Evolutionary conservation across 2,329 filamentous ascomycete genomes (phyloP).

Genomic region (Fusarium sp.): DNA sequence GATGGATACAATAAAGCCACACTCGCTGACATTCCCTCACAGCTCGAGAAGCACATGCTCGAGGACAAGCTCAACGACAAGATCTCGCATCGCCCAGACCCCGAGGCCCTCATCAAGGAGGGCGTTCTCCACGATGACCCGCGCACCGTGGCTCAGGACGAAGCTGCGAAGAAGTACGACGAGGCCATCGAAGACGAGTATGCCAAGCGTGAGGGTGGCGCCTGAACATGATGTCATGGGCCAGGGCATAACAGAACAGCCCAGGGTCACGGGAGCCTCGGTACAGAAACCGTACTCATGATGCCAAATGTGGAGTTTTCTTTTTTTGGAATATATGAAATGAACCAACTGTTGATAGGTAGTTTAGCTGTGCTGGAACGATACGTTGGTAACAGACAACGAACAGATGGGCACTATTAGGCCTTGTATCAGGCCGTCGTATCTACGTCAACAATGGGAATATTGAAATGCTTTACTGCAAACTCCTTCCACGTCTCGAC

Average conservation of each 20-base stretch:
- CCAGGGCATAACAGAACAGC: background rate
- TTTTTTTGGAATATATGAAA: conserved; percentile 14
- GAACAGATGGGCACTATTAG: conserved; percentile 13
- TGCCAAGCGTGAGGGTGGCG: conserved; percentile 71
- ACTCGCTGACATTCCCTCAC: conserved; percentile 21
- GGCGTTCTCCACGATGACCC: conserved; percentile 81
- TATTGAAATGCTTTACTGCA: background rate
- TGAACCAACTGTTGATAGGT: conserved; percentile 4
- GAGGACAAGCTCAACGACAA: conserved; percentile 89
- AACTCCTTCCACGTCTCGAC: background rate
- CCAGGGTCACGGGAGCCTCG: conserved; percentile 34
- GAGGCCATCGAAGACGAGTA: conserved; percentile 74
- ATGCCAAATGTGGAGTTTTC: conserved; percentile 12
- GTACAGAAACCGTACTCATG: conserved; percentile 16
- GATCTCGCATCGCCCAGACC: conserved; percentile 79
- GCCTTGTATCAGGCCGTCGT: conserved; percentile 10
- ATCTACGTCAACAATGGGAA: conserved; percentile 5
- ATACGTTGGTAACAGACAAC: conserved; percentile 9
- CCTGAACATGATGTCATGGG: conserved; percentile 56
- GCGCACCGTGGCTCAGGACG: conserved; percentile 55
- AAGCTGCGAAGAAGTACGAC: conserved; percentile 65
- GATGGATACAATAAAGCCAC: conserved; percentile 4
- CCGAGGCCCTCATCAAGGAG: conserved; percentile 80
- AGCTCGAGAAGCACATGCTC: conserved; percentile 87
- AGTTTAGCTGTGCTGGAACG: background rate